Percentiles rank a stretch among this genome's conserved stretches.
Conservation (phyloP, 176 grass and related monocot species). For the Juncus inflexus region DNA sequence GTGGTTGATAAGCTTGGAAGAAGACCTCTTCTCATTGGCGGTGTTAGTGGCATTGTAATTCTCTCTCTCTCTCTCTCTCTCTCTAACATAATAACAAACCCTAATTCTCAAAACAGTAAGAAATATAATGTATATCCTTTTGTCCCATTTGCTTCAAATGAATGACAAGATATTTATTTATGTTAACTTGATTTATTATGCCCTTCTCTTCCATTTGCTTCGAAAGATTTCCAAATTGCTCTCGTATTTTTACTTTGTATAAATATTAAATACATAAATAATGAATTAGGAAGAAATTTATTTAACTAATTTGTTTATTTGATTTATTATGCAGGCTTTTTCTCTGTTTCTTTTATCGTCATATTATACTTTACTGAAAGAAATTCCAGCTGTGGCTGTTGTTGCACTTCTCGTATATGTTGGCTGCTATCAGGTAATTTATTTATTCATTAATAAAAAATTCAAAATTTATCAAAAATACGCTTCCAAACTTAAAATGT, state of each 20-base stretch:
- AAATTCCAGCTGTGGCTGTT: slow-evolving; percentile 63
- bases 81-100: background rate
- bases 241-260: background rate
- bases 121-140: too few species aligned
- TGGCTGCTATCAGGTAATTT: slow-evolving; percentile 82
- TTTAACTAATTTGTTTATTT: too few species aligned
- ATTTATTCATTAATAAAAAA: background rate
- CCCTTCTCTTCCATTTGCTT: background rate
- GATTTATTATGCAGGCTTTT: slow-evolving; percentile 47
- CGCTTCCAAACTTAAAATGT: too few species aligned
- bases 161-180: too few species aligned
- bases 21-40: slow-evolving; percentile 91
- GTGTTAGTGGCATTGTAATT: slow-evolving; percentile 95
- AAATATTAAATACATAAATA: slow-evolving; percentile 14
- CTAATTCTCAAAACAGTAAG: too few species aligned
- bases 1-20: slow-evolving; percentile 80
- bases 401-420: slow-evolving; percentile 90
- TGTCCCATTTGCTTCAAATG: too few species aligned
- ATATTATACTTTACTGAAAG: slow-evolving; percentile 68
- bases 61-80: slow-evolving; percentile 5
- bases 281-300: background rate
- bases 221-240: background rate
- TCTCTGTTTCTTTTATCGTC: slow-evolving; percentile 80
- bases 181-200: slow-evolving; percentile 13
- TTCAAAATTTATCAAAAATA: background rate